Evolutionary conservation across 192 early-diverging fungal genomes (phyloP).

Genomic region (Podila minutissima): DNA sequence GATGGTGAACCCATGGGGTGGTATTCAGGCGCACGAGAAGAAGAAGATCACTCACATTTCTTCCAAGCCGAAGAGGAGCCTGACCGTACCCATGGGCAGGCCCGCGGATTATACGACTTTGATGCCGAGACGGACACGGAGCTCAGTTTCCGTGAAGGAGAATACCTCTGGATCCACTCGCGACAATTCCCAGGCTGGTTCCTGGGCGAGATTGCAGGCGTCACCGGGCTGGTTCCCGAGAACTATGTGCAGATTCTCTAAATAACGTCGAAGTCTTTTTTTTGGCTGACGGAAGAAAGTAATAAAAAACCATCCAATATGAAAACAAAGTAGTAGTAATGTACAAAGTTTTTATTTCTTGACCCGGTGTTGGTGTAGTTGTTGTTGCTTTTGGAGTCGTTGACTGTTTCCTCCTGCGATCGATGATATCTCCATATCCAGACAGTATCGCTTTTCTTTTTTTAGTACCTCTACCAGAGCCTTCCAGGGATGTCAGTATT

Average conservation of each 20-base stretch:
- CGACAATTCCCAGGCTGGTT: conserved; percentile 83
- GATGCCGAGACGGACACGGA: conserved; percentile 75
- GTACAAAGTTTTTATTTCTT: too few relatives aligned
- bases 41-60: conserved; percentile 13
- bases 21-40: conserved; percentile 10
- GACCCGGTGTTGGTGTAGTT: too few relatives aligned
- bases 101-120: conserved; percentile 81
- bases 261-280: too few relatives aligned
- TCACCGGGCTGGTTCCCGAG: conserved; percentile 80
- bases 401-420: too few relatives aligned
- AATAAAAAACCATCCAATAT: too few relatives aligned
- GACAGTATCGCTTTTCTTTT: background rate
- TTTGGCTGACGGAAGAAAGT: too few relatives aligned
- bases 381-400: too few relatives aligned
- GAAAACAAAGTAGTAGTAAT: too few relatives aligned
- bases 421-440: too few relatives aligned
- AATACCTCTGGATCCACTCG: conserved; percentile 73
- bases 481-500: conserved; percentile 32
- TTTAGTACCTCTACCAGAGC: conserved; percentile 11
- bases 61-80: background rate
- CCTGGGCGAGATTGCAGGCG: conserved; percentile 69
- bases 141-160: conserved; percentile 70
- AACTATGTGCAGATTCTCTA: conserved; percentile 75
- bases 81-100: conserved; percentile 57
- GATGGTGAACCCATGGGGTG: conserved; percentile 20